phyloP scores from a whole-genome alignment of 1,284 basidiomycete species.

The Apiotrichum montevideense region DNA sequence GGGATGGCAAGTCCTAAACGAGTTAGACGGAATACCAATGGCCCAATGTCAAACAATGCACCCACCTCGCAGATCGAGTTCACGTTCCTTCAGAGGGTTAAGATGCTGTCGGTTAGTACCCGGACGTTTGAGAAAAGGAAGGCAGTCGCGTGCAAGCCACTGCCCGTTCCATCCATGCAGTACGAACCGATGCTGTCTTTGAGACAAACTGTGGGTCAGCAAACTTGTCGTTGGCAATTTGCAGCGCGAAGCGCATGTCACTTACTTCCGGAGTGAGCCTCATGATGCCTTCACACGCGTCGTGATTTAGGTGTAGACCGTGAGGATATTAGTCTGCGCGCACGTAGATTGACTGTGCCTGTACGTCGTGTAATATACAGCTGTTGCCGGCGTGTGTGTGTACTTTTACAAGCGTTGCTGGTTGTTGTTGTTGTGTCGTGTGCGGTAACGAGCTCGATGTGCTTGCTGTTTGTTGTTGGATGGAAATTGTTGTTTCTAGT shows the following conservation, averaged over 20 bases:
- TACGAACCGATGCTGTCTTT: conserved; percentile 42
- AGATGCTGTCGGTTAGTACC: conserved; percentile 50
- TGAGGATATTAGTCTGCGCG: too few relatives aligned
- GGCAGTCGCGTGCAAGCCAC: neutral
- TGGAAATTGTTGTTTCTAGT: neutral
- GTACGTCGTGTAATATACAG: too few relatives aligned
- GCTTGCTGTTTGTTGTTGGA: neutral
- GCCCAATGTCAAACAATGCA: conserved; percentile 10
- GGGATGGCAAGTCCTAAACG: conserved; percentile 86
- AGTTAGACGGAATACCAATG: neutral
- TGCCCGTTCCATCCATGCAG: neutral
- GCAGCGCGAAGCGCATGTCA: neutral
- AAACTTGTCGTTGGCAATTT: neutral
- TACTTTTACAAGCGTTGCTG: too few relatives aligned
- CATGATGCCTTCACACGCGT: conserved; percentile 21
- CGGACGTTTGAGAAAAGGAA: neutral
- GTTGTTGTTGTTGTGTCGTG: too few relatives aligned
- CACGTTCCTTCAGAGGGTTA: conserved; percentile 87
- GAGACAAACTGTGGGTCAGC: conserved; percentile 36
- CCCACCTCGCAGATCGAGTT: conserved; percentile 88
- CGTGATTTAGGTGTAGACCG: too few relatives aligned
- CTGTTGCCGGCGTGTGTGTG: too few relatives aligned
- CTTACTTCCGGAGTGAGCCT: conserved; percentile 48
- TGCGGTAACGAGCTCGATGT: neutral
- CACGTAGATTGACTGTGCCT: too few relatives aligned